Base-by-base conservation (phyloP, 345 rosid genomes). In the Pugionium cornutum region DNA sequence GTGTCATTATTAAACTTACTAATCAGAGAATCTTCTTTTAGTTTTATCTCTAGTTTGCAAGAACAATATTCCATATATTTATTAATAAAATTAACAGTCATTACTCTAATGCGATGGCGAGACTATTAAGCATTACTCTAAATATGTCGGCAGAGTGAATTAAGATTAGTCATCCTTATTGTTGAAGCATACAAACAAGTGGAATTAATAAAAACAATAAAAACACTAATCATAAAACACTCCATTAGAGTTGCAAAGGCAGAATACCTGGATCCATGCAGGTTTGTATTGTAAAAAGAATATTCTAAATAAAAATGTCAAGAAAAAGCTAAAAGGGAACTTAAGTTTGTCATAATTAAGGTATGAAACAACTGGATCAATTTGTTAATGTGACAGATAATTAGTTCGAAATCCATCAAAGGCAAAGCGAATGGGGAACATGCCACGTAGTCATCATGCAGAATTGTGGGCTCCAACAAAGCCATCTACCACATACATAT, bases 381-480 rank as follows among this genome's bases (percentile, higher is more conserved):
- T 36, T 35, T 25, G 67, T 58, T 51, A 73, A 58, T 58, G 53
- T 73, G 67, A 66, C 62, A 73, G 56, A 66, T 66, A 73, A 73
- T 72, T 50, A 57, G 66, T 34, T 49, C 52, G 71, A 65, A 64
- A 54, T 37, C 9, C 55, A 67, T 59, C 43, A 67, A 59, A 73
- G 34, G 63, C 45, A 67, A 67, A 61, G 64, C 68, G 64, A 47
- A 67, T 54, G 33, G 64, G 77, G 69, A 74, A 74, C 77, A 67
- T 74, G 77, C 73, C 77, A 69, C 77, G 73, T 67, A 67, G 73
- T 74, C 73, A 74, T 74, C 77, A 74, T 74, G 77, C 77, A 74
- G 53, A 35, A 67, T 67, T 67, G 69, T 74, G 77, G 73, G 77
- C 64, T 61, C 77, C 73, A 74, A 67, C 77, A 39, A 54, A 61